Base-by-base conservation (phyloP, 1,284 basidiomycete genomes). In the Melampsora allii-populina region DNA sequence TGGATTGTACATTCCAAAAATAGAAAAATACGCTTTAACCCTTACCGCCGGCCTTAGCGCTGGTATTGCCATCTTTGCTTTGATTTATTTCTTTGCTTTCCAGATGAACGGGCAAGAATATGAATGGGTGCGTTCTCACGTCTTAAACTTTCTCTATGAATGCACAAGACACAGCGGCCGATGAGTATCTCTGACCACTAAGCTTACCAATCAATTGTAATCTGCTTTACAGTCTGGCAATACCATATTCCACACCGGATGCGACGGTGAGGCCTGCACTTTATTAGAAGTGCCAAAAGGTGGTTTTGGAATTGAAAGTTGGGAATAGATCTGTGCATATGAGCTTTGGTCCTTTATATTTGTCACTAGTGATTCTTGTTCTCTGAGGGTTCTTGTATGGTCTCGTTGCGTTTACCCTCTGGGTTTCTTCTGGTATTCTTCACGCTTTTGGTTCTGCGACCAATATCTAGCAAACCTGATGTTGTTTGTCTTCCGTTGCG, bases 21-120 rank as follows among this genome's bases (percentile, higher is more conserved):
- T 56, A 73, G 69, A 73, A 58, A 73, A 73, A 58, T 73, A 73
- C 24, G 69, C 69, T 12, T 46, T 73, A 36, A 73, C 69, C 14
- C 53, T 73, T 12, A 73, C 63, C 17, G 69, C 69, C 33, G 69
- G 69, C 19, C 31, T 73, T 10, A 61, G 69, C 9, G 48, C 69
- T 21, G 69, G 69, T 0, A 50, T 73, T n/a, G 69, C 69, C 21
- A 29, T 73, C 19, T 73, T 73, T 56, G 69, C 61, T 21, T 50
- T 73, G 48, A n/a, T 73, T 1, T 73, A 73, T 45, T 73, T 73
- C 63, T 73, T 73, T 42, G 46, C 56, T 24, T 73, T 73, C 42
- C 69, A 73, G 53, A 56, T 45, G 50, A 65, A 33, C 53, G 69
- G 69, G 19, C 19, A 73, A 19, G 50, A 56, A 45, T 73, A 63